A percentile compares a stretch with the other conserved stretches of the same genome.
These are phyloP conservation scores for Actinidia polygama DNA, from an alignment of 179 eudicot species.

Conservation along the genomic window DNA sequence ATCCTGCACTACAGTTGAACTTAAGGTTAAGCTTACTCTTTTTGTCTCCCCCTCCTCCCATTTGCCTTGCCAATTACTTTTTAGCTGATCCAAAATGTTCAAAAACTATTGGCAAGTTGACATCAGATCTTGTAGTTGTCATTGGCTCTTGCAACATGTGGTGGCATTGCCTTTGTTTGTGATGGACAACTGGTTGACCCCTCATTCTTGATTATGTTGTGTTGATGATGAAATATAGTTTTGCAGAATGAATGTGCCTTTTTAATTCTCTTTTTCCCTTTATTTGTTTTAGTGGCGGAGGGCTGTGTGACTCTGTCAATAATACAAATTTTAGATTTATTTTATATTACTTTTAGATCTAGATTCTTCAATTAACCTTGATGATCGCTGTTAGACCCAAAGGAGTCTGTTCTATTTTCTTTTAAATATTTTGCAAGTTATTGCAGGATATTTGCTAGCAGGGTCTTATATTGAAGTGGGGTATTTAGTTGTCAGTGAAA, in stretches of 20 bases:
- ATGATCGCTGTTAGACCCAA: background rate
- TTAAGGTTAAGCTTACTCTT: slow-evolving; percentile 52
- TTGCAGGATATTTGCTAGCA: slow-evolving; percentile 88
- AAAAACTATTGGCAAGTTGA: slow-evolving; percentile 55
- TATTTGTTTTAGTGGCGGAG: background rate
- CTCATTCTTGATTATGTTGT: background rate
- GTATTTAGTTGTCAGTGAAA: slow-evolving; percentile 86
- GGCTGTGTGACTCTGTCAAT: too few relatives aligned
- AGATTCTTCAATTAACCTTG: background rate
- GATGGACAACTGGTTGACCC: slow-evolving; percentile 81
- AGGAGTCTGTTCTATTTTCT: background rate
- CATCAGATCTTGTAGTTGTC: slow-evolving; percentile 89
- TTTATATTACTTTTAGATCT: too few relatives aligned
- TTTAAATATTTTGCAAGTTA: slow-evolving; percentile 58
- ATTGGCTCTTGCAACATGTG: slow-evolving; percentile 94
- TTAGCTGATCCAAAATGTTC: slow-evolving; percentile 16
- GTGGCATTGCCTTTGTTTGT: slow-evolving; percentile 97
- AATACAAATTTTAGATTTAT: too few relatives aligned
- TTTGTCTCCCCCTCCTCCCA: background rate
- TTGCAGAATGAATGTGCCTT: background rate
- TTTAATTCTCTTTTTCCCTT: background rate
- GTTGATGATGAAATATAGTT: background rate
- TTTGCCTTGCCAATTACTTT: background rate
- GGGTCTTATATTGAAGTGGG: slow-evolving; percentile 91
- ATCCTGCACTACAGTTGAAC: slow-evolving; percentile 92